phyloP scores from a whole-genome alignment of 1,284 basidiomycete species.

The Neonothopanus nambi region DNA sequence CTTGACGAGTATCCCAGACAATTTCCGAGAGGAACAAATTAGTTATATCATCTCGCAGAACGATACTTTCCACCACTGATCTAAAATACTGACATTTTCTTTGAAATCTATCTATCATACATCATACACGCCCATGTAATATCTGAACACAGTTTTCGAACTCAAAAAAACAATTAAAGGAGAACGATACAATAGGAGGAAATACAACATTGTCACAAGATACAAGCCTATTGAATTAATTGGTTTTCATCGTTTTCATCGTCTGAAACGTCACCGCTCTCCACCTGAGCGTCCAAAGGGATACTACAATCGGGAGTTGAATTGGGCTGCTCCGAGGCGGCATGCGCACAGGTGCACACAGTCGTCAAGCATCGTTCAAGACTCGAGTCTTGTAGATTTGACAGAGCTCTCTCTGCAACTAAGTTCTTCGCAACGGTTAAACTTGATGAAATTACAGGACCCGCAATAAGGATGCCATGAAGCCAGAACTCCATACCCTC shows the following conservation, averaged over 20 bases:
- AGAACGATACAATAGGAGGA: no score
- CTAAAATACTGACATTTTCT: no score
- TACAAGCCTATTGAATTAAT: no score
- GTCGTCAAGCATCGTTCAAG: slow-evolving; percentile 28
- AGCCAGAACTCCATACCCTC: slow-evolving; percentile 47
- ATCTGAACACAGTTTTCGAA: no score
- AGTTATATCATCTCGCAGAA: slow-evolving; percentile 18
- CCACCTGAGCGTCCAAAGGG: no score
- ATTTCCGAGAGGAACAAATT: slow-evolving; percentile 23
- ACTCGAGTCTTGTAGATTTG: slow-evolving; percentile 46
- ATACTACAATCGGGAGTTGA: no score
- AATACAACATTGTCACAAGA: no score
- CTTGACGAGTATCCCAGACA: slow-evolving; percentile 22
- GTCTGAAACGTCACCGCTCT: no score
- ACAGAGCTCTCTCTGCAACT: slow-evolving; percentile 59
- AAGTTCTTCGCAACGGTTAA: slow-evolving; percentile 62
- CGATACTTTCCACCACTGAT: slow-evolving; percentile 2
- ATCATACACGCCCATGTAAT: no score
- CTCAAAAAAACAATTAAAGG: no score
- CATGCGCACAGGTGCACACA: background rate
- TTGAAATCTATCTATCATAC: no score
- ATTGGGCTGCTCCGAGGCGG: background rate
- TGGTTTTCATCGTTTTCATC: no score
- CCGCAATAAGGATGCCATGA: slow-evolving; percentile 57
- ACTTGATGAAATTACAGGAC: slow-evolving; percentile 58